Conservation (phyloP, 768 basidiomycete species). For the Dioszegia aurantiaca region DNA sequence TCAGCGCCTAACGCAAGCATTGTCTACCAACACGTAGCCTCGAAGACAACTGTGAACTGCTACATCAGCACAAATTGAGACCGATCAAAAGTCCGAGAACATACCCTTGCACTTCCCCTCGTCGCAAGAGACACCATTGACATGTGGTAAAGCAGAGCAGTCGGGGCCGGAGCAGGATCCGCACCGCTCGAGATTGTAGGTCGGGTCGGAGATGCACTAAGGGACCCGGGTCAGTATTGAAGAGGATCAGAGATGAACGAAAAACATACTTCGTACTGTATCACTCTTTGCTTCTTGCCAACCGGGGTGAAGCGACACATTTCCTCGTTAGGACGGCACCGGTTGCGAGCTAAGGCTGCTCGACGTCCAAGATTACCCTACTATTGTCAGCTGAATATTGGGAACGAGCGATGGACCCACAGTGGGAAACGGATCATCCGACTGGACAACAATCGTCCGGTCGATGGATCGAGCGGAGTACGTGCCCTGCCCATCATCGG, state of each 20-base stretch:
- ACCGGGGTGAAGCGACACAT: neutral
- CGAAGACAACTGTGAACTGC: neutral
- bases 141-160: neutral
- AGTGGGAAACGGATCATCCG: too few species aligned
- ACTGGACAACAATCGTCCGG: too few species aligned
- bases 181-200: conserved; percentile 2
- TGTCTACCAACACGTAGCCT: neutral
- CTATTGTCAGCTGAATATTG: neutral
- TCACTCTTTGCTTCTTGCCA: neutral
- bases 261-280: neutral
- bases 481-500: too few species aligned
- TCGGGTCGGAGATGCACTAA: neutral
- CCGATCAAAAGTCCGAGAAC: too few species aligned
- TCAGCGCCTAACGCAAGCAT: neutral
- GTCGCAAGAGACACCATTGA: neutral
- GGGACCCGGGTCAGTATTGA: neutral
- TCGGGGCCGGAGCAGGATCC: neutral
- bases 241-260: too few species aligned
- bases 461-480: too few species aligned
- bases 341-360: neutral
- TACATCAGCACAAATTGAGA: neutral
- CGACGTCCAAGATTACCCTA: neutral
- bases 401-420: neutral
- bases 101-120: too few species aligned
- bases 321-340: neutral